These are phyloP conservation scores for Triticum turgidum DNA, from an alignment of 176 grass and related monocot genomes.

Conservation along the genomic window DNA sequence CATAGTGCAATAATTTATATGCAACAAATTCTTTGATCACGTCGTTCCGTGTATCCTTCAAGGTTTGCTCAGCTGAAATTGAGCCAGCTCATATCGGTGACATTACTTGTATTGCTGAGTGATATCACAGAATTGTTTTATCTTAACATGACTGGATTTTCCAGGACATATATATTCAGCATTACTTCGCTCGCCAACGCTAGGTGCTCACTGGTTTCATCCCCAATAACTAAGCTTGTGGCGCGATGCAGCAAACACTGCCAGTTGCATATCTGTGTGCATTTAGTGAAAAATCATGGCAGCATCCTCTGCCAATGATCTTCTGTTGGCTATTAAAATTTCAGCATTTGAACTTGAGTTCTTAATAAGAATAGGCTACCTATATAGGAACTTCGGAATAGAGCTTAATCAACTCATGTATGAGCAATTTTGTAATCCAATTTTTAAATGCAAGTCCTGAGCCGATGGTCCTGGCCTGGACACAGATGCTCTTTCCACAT, in stretches of 20 bases:
- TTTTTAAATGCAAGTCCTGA: background rate
- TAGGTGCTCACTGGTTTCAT: background rate
- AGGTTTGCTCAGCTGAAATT: background rate
- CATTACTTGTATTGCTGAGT: background rate
- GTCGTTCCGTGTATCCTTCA: background rate
- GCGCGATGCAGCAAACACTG: background rate
- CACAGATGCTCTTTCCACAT: background rate
- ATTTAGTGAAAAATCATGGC: background rate
- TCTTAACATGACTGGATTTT: background rate
- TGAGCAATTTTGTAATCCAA: background rate
- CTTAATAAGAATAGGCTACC: background rate
- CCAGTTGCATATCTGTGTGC: background rate
- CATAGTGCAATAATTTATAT: background rate
- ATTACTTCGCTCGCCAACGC: background rate
- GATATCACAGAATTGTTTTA: background rate
- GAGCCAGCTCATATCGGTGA: background rate
- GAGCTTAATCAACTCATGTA: background rate
- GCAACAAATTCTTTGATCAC: background rate
- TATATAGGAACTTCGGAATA: background rate
- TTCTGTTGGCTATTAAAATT: background rate
- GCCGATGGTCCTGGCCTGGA: background rate
- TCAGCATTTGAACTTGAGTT: conserved; percentile 2
- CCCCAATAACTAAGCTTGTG: background rate
- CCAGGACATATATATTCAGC: background rate
- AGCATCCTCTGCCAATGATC: background rate